Base-by-base conservation (phyloP, 768 basidiomycete species). In the Pulveroboletus frians region DNA sequence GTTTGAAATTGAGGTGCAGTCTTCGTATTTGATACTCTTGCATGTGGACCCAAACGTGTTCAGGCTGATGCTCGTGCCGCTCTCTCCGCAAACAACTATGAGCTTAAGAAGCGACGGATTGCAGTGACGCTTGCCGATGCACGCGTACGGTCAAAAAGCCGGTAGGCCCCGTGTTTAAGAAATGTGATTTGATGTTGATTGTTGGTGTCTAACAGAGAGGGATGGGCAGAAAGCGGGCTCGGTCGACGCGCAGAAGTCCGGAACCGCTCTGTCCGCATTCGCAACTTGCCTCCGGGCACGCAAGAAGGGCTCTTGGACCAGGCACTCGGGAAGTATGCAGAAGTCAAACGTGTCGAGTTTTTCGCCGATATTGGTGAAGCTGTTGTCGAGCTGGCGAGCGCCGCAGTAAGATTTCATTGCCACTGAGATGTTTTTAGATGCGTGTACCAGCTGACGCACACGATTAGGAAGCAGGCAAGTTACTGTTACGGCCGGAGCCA, bases 231-330 rank as follows among this genome's bases (percentile, higher is more conserved):
- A 21, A 80, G 75, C 53, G 84, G 84, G 2, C 68, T 81, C 34
- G 78, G 77, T 38, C 71, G 72, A 54, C 65, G 70, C 36, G 77
- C 75, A 11, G 89, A 86, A 47, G 67, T 73, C 6, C 78, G 78
- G 40, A 82, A 73, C 53, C 81, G 91, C 15, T 88, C 88, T 17
- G 75, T 98, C 8, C 81, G 87, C 9, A 71, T 97, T 44, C 79
- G 75, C 18, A 84, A 84, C 43, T 74, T 99, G 18, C 90, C 91
- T 14, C 61, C 78, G 3, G 79, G 72, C 9, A 83, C 90, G 5
- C 90, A 96, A 62, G 96, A 98, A 62, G 95, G 89, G 2, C 71
- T 98, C 1, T 68, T 99, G 21, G 95, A 99, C 58, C 96, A 98
- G 72, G 71, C 74, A 0, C 69, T 99, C 4, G 91, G 93, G 64